Conservation (phyloP, 2,329 filamentous ascomycete species). For the Apiospora aurea region DNA sequence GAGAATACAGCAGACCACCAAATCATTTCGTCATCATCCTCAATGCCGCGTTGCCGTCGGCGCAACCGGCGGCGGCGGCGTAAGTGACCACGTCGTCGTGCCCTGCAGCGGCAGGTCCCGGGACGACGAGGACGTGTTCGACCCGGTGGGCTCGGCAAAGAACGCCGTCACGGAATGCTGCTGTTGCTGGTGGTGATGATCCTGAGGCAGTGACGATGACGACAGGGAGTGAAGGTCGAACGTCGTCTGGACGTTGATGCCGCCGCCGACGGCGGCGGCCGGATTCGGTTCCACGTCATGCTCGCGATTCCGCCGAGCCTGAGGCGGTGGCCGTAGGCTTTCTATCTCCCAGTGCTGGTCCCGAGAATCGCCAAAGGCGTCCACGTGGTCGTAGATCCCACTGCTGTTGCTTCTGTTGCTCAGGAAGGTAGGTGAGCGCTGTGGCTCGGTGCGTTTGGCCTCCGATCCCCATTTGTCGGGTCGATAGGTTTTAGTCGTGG, state of each 20-base stretch:
- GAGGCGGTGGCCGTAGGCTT: background rate
- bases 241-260: constrained; percentile 17
- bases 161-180: background rate
- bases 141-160: background rate
- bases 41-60: no score
- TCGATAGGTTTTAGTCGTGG: background rate
- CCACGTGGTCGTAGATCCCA: background rate
- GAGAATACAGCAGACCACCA: background rate
- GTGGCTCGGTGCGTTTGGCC: background rate
- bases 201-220: background rate
- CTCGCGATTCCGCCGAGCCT: background rate
- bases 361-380: background rate
- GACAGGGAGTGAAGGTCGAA: background rate
- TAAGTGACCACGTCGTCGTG: background rate
- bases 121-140: background rate
- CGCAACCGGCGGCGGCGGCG: background rate
- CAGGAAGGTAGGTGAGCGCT: background rate
- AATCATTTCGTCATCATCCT: background rate
- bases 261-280: background rate
- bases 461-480: background rate
- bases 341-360: background rate
- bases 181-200: background rate
- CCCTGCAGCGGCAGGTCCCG: constrained; percentile 15
- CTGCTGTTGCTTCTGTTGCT: background rate
- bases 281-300: background rate